Conservation (phyloP, 805 yeast species). For the Lipomyces mesembrius region DNA sequence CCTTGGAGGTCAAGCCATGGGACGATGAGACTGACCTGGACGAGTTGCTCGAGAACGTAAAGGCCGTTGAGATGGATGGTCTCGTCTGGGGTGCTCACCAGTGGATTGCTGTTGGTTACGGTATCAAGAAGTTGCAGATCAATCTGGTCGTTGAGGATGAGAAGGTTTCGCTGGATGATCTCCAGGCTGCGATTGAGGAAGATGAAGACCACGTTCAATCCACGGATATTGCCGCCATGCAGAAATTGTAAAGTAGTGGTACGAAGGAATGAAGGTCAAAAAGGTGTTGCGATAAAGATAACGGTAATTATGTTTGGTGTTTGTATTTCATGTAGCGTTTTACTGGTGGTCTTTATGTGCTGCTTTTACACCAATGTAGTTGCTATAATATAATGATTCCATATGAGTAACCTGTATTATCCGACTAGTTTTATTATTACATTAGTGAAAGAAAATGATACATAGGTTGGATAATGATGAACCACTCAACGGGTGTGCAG, state of each 20-base stretch:
- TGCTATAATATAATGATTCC: not conserved
- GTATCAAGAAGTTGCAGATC: constrained; percentile 98
- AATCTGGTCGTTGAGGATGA: constrained; percentile 98
- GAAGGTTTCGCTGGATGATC: constrained; percentile 89
- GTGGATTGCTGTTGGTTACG: constrained; percentile 97
- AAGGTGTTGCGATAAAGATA: constrained; percentile 1
- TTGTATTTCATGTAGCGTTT: not conserved
- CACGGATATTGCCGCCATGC: constrained; percentile 71
- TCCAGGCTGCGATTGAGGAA: constrained; percentile 73
- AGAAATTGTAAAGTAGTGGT: constrained; percentile 32
- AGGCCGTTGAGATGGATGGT: constrained; percentile 87
- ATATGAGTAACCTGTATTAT: not conserved
- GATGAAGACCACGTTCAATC: constrained; percentile 99
- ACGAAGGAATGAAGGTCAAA: not conserved
- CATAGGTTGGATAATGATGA: not conserved
- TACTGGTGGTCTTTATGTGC: not conserved
- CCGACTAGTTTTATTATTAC: not conserved
- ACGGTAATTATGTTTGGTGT: not conserved
- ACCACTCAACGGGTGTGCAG: too few relatives aligned
- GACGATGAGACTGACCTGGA: constrained; percentile 98
- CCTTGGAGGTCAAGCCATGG: constrained; percentile 99
- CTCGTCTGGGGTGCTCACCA: constrained; percentile 97
- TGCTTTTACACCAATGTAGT: not conserved
- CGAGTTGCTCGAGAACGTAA: constrained; percentile 82
- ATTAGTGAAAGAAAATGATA: not conserved